phyloP scores from a whole-genome alignment of 1,139 yeast genomes.

The Chernovozyma aurita region DNA sequence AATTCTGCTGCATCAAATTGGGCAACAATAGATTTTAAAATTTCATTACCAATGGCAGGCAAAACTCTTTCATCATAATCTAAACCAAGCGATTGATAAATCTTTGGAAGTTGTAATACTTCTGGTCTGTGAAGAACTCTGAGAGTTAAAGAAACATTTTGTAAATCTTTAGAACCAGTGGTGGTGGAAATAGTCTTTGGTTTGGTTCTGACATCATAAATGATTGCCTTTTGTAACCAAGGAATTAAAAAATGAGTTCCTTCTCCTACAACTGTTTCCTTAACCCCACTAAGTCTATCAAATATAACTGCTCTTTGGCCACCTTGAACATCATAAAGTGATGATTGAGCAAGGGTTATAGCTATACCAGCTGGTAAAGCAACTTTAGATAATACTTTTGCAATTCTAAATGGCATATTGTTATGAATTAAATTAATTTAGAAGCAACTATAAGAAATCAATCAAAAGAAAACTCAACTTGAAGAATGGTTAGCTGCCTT shows the following conservation, averaged over 20 bases:
- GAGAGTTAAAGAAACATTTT: constrained; percentile 88
- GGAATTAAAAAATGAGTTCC: constrained; percentile 96
- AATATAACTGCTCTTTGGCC: constrained; percentile 95
- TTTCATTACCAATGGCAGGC: constrained; percentile 97
- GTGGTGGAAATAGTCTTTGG: constrained; percentile 93
- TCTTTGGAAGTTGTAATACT: constrained; percentile 71
- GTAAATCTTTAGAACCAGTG: constrained; percentile 96
- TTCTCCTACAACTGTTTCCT: constrained; percentile 83
- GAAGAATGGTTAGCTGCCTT: neutral
- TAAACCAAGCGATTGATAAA: constrained; percentile 86
- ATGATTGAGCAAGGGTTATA: constrained; percentile 61
- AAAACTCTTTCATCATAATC: constrained; percentile 97
- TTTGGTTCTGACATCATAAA: constrained; percentile 85
- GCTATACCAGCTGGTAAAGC: constrained; percentile 73
- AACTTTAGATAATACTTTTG: constrained; percentile 39
- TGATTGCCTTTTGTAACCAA: constrained; percentile 89
- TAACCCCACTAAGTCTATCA: constrained; percentile 88
- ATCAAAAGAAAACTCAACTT: neutral
- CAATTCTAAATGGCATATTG: constrained; percentile 35
- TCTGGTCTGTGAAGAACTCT: constrained; percentile 95
- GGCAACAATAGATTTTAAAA: constrained; percentile 90
- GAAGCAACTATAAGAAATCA: too few relatives aligned
- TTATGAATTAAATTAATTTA: neutral
- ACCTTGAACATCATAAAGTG: constrained; percentile 91
- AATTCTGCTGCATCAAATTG: constrained; percentile 98